Conservation (phyloP, 352 stramenopile species). For the Phytophthora pistaciae region DNA sequence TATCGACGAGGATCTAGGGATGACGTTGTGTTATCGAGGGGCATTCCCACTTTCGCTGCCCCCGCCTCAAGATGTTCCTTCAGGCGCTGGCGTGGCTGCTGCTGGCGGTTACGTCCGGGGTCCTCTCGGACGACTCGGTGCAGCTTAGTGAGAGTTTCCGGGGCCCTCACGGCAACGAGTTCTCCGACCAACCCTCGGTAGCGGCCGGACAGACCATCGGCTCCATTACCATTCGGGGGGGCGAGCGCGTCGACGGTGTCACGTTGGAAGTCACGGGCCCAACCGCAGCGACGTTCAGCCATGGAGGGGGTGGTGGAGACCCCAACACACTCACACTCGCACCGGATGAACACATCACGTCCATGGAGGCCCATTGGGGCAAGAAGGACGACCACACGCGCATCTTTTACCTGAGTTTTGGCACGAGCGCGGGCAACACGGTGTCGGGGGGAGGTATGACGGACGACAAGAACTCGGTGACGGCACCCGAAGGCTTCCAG, state of each 20-base stretch:
- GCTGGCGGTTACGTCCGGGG: neutral
- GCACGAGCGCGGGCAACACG: constrained; percentile 10
- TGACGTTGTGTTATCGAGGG: neutral
- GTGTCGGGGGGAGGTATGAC: constrained; percentile 3
- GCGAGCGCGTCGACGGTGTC: constrained; percentile 9
- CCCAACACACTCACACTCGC: constrained; percentile 12
- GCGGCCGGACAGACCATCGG: constrained; percentile 1
- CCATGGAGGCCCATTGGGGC: constrained; percentile 12
- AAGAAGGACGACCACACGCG: constrained; percentile 15
- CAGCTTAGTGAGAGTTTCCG: constrained; percentile 19
- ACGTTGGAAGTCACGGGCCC: constrained; percentile 9
- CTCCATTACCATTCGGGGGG: constrained; percentile 16
- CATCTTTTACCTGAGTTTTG: constrained; percentile 14
- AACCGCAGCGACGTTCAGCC: constrained; percentile 2
- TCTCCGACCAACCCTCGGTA: constrained; percentile 14
- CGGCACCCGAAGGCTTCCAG: constrained; percentile 10
- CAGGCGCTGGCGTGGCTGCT: constrained; percentile 8
- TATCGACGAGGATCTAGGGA: neutral
- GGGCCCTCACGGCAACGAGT: constrained; percentile 15
- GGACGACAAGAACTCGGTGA: constrained; percentile 11
- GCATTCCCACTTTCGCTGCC: constrained; percentile 8
- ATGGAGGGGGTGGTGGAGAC: constrained; percentile 8
- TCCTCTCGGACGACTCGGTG: constrained; percentile 3
- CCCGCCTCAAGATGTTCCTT: constrained; percentile 6
- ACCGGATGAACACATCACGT: constrained; percentile 6